Conservation (phyloP, 1,139 yeast species). For the Geotrichum candidum region DNA sequence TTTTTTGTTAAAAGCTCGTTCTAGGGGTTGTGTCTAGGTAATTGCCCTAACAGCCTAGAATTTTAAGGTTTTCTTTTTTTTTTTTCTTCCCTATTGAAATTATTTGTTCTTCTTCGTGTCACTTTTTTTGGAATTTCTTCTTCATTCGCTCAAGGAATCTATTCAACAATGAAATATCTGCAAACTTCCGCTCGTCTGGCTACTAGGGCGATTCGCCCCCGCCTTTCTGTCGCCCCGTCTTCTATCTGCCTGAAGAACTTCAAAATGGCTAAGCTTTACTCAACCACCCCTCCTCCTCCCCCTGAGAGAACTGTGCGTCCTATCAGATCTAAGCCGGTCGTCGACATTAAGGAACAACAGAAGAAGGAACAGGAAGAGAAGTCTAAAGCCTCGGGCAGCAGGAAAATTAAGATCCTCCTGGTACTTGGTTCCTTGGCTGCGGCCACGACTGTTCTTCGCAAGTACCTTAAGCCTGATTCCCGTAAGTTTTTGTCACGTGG, state of each 20-base stretch:
- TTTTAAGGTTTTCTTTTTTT: too few relatives aligned
- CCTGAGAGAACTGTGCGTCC: constrained; percentile 2
- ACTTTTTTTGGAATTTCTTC: background rate
- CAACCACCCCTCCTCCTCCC: background rate
- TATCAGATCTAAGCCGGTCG: background rate
- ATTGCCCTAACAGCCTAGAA: background rate
- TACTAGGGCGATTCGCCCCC: background rate
- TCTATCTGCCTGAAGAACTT: background rate
- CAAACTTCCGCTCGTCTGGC: background rate
- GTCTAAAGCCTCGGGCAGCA: background rate
- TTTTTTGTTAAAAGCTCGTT: background rate
- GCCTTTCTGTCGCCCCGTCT: background rate
- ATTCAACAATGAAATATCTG: background rate
- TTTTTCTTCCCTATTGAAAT: background rate
- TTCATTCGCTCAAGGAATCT: background rate
- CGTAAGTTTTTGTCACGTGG: constrained; percentile 11
- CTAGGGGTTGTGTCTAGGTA: background rate
- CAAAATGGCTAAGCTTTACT: background rate
- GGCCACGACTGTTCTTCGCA: constrained; percentile 14
- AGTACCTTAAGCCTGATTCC: constrained; percentile 3
- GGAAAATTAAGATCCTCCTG: constrained; percentile 9
- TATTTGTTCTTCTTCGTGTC: too few relatives aligned
- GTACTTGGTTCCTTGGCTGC: constrained; percentile 14
- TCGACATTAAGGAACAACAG: background rate
- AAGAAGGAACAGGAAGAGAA: constrained; percentile 2